Base-by-base conservation (phyloP, 805 yeast genomes). In the Teunomyces tritomae region DNA sequence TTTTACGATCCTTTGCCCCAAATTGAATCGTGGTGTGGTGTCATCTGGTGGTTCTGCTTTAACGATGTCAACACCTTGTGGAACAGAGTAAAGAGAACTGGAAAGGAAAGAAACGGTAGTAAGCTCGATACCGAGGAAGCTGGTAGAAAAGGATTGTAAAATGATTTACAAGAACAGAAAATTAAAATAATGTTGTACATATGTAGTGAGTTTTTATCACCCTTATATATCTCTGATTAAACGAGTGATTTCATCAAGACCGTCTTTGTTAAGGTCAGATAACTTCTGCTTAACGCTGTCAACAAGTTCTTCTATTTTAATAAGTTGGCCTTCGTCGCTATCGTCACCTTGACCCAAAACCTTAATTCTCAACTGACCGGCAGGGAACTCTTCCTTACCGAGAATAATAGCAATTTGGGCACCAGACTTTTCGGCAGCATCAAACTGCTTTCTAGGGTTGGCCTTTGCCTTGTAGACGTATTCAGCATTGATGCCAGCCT, bases 381-480 rank as follows among this genome's bases (percentile, higher is more conserved):
- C 82, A 14, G 83, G 80, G 59, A 71, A 90, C 70, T 94, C 99
- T 66, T 94, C 97, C 66, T 92, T 95, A 59, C 99, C 99, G 48
- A 94, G 75, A 56, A 94, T 94, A 39, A 94, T 96, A 9, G 94
- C 96, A 39, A 90, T 58, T 49, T 90, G 85, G 58, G 96, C 89
- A 20, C 97, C 98, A 2, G 89, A 74, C 70, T 89, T 91, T 59
- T 94, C 99, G 37, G 99, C 98, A 44, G 97, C 96, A 59, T 92
- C 98, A 55, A 94, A 94, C 72, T 94, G 99, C 68, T 92, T 94
- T 67, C 96, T 85, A 49, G 90, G 87, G 67, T 94, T 94, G 47
- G 95, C 96, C 74, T 94, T 94, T 47, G 89, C 80, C 70, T 94
- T 94, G 76, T 89, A 94, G 52, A 92, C 77, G 67, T 84, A 95